These are phyloP conservation scores for Paxillus ammoniavirescens DNA, from an alignment of 768 basidiomycete species.

Conservation along the genomic window DNA sequence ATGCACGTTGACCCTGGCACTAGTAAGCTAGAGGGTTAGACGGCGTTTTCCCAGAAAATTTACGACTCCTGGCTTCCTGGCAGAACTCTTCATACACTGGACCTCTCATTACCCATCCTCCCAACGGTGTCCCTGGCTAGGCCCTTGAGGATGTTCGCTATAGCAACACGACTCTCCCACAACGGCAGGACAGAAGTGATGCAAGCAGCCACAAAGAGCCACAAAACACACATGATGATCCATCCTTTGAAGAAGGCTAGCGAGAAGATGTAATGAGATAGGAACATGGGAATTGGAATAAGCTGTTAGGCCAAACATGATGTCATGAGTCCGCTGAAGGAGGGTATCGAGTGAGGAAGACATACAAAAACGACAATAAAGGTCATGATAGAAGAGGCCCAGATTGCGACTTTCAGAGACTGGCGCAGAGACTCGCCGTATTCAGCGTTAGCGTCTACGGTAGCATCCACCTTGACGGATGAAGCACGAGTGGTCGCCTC, in stretches of 20 bases:
- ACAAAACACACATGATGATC: constrained; percentile 15
- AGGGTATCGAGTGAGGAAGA: neutral
- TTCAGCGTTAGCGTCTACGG: constrained; percentile 1
- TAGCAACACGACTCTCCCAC: constrained; percentile 17
- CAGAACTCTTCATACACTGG: neutral
- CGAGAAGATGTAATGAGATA: constrained; percentile 17
- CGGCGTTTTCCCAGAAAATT: neutral
- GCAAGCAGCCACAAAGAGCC: constrained; percentile 16
- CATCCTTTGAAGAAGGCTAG: constrained; percentile 16
- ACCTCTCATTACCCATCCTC: neutral
- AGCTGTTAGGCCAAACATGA: constrained; percentile 7
- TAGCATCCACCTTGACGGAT: constrained; percentile 3
- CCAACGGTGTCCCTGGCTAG: constrained; percentile 7
- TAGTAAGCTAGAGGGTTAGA: no score
- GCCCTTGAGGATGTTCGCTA: constrained; percentile 8
- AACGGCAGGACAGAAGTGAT: constrained; percentile 16
- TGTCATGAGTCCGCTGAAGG: neutral
- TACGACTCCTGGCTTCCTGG: neutral
- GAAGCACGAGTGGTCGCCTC: constrained; percentile 1
- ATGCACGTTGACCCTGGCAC: no score
- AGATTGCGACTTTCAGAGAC: constrained; percentile 14
- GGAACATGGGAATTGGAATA: constrained; percentile 18
- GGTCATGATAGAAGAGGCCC: constrained; percentile 11
- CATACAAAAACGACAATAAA: constrained; percentile 15
- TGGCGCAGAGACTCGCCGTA: constrained; percentile 6